Percentiles rank a stretch among this genome's conserved stretches.
phyloP scores from a whole-genome alignment of 208 protist genomes.

The Trypanosoma brucei region DNA sequence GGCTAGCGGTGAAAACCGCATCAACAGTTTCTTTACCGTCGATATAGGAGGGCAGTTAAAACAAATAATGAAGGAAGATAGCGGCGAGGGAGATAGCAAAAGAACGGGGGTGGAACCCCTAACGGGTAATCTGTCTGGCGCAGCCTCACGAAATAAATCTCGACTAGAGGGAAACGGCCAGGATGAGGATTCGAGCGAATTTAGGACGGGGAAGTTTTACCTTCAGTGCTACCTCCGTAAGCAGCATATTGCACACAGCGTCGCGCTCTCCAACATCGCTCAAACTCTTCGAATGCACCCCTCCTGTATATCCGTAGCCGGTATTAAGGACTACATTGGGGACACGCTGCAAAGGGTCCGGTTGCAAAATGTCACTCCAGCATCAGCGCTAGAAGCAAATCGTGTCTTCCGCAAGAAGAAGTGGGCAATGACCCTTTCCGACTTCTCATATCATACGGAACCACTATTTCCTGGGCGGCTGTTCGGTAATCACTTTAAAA shows the following conservation, averaged over 20 bases:
- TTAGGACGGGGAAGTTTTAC: slow-evolving; percentile 27
- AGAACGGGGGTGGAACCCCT: no score
- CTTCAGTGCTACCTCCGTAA: slow-evolving; percentile 81
- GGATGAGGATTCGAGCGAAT: background rate
- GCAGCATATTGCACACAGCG: slow-evolving; percentile 72
- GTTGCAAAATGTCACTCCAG: slow-evolving; percentile 61
- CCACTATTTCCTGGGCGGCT: slow-evolving; percentile 64
- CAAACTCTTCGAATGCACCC: slow-evolving; percentile 78
- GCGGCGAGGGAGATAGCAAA: no score
- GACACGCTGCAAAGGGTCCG: slow-evolving; percentile 82
- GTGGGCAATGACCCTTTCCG: slow-evolving; percentile 54
- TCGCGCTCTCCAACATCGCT: slow-evolving; percentile 52
- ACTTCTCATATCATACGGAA: slow-evolving; percentile 75
- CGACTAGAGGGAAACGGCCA: no score
- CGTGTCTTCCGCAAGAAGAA: slow-evolving; percentile 36
- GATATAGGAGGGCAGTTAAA: slow-evolving; percentile 23
- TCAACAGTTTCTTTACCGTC: slow-evolving; percentile 55
- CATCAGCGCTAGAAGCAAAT: slow-evolving; percentile 56
- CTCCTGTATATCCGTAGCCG: slow-evolving; percentile 64
- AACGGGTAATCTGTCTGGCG: no score
- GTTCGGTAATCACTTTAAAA: slow-evolving; percentile 80
- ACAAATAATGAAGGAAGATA: background rate
- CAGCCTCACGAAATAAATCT: no score
- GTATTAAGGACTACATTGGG: slow-evolving; percentile 87
- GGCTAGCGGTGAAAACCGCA: slow-evolving; percentile 5